These are phyloP conservation scores for Multifurca ochricompacta DNA, from an alignment of 768 basidiomycete genomes.

Conservation along the genomic window DNA sequence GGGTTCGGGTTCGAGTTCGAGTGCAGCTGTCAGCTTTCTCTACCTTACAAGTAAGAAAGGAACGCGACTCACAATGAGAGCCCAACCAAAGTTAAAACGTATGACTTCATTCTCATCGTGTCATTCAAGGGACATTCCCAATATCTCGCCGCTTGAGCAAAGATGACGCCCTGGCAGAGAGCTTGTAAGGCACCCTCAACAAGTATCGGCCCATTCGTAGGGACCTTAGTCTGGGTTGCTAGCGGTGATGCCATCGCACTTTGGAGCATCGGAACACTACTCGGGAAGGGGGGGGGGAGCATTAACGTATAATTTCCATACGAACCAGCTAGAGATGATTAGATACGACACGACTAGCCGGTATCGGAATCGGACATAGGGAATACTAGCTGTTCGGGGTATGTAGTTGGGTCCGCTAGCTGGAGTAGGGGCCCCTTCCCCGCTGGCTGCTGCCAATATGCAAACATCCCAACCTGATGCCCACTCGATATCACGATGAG, in stretches of 20 bases:
- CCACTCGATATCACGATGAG: too few species aligned
- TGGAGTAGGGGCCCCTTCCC: too few species aligned
- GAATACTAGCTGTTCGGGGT: too few species aligned
- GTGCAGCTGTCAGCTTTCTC: not conserved
- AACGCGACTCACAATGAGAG: conserved; percentile 35
- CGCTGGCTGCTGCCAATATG: too few species aligned
- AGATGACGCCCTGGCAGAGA: conserved; percentile 34
- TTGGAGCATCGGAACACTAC: not conserved
- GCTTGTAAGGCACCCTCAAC: conserved; percentile 41
- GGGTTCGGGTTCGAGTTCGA: too few species aligned
- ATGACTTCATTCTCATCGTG: conserved; percentile 34
- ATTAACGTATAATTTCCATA: not conserved
- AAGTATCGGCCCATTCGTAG: conserved; percentile 33
- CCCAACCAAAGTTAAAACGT: conserved; percentile 34
- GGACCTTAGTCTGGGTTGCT: conserved; percentile 4
- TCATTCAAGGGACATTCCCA: conserved; percentile 39
- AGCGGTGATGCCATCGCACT: not conserved
- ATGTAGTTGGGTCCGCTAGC: too few species aligned
- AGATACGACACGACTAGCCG: not conserved
- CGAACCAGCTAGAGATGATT: not conserved
- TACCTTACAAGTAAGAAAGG: too few species aligned
- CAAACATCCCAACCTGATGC: too few species aligned
- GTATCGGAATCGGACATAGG: not conserved
- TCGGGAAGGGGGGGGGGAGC: not conserved
- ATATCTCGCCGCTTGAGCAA: conserved; percentile 28